Percentiles rank a stretch among this genome's conserved stretches.
These are phyloP conservation scores for Colletotrichum sp. DNA, from an alignment of 2,329 filamentous ascomycete species.

Conservation along the genomic window DNA sequence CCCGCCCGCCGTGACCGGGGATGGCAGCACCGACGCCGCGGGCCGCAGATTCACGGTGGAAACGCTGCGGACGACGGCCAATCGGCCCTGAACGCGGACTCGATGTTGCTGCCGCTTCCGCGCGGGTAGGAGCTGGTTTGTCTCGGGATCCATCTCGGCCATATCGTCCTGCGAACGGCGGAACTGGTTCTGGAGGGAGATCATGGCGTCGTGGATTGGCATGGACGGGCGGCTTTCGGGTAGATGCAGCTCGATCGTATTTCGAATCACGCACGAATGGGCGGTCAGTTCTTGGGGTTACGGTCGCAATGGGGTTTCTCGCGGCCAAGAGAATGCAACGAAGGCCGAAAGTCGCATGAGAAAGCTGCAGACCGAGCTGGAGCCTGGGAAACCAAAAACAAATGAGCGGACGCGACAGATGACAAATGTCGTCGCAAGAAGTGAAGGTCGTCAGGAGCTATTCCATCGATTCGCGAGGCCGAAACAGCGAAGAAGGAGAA, in stretches of 20 bases:
- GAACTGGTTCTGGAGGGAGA: background rate
- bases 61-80: slow-evolving; percentile 39
- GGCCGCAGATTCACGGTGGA: slow-evolving; percentile 31
- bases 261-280: background rate
- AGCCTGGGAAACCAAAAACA: background rate
- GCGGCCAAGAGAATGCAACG: background rate
- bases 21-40: background rate
- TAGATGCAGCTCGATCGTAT: background rate
- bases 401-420: slow-evolving; percentile 8
- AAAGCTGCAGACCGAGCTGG: background rate
- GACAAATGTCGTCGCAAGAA: background rate
- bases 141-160: slow-evolving; percentile 33
- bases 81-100: slow-evolving; percentile 41
- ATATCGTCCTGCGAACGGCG: slow-evolving; percentile 17
- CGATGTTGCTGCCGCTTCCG: slow-evolving; percentile 31
- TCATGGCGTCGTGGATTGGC: background rate
- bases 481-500: background rate
- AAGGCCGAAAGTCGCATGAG: background rate
- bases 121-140: slow-evolving; percentile 33
- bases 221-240: background rate
- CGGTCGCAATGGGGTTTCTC: background rate
- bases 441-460: background rate
- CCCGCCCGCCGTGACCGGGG: background rate
- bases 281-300: background rate
- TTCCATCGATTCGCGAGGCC: background rate